Evolutionary conservation across 2,329 filamentous ascomycete genomes (phyloP).

Genomic region (Boeremia exigua): DNA sequence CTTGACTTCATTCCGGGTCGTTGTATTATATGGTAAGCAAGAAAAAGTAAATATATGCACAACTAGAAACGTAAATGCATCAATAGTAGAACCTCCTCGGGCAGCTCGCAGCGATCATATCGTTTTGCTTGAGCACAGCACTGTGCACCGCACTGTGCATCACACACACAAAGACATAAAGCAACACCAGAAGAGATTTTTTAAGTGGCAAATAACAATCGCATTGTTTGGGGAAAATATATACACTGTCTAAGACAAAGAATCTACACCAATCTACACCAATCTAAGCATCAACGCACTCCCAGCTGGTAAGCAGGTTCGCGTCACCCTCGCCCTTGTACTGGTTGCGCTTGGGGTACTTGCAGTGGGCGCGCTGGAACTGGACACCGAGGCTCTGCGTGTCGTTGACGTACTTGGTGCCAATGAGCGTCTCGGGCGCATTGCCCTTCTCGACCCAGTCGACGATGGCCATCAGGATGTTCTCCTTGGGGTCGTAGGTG

Average conservation of each 20-base stretch:
- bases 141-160: too few relatives aligned
- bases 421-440: conserved; percentile 50
- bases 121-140: too few relatives aligned
- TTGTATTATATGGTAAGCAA: too few relatives aligned
- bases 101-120: too few relatives aligned
- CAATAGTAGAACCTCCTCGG: too few relatives aligned
- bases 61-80: too few relatives aligned
- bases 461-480: conserved; percentile 57
- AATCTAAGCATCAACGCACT: conserved; percentile 33
- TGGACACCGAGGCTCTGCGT: conserved; percentile 36
- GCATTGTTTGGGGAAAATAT: too few relatives aligned
- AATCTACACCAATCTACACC: not conserved
- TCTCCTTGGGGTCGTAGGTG: conserved; percentile 48
- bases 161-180: too few relatives aligned
- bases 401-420: conserved; percentile 41
- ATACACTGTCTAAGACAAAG: not conserved
- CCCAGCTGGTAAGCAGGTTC: conserved; percentile 39
- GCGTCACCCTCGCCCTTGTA: conserved; percentile 43
- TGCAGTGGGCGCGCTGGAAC: conserved; percentile 47
- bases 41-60: too few relatives aligned
- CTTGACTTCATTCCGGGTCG: too few relatives aligned
- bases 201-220: too few relatives aligned
- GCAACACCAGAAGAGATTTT: too few relatives aligned
- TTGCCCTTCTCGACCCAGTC: conserved; percentile 54
- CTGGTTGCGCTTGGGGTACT: conserved; percentile 44